Evolutionary conservation across 352 stramenopile species (phyloP).

Genomic region (Aphanomyces stellatus): DNA sequence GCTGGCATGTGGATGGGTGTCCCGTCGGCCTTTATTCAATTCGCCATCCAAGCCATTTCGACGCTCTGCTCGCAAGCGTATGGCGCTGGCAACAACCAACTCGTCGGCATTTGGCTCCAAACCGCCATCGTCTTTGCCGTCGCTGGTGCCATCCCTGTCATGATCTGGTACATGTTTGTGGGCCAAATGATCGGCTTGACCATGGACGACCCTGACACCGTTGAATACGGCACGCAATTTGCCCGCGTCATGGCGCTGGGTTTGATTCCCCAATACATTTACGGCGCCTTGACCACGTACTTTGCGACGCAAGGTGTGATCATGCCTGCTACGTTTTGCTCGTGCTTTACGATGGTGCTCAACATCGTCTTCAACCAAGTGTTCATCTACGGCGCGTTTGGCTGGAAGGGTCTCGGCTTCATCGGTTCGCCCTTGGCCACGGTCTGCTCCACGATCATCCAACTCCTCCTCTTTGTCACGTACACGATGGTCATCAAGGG

Average conservation of each 20-base stretch:
- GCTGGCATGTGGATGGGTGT: conserved; percentile 43
- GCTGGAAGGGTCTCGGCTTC: conserved; percentile 30
- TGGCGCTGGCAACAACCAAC: conserved; percentile 40
- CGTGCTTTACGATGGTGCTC: conserved; percentile 30
- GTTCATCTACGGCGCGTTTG: conserved; percentile 34
- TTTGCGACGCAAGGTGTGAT: conserved; percentile 37
- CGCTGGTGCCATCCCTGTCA: conserved; percentile 31
- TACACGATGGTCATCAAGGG: conserved; percentile 43
- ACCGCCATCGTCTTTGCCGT: conserved; percentile 33
- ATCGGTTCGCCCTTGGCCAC: conserved; percentile 40
- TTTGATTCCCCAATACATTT: conserved; percentile 38
- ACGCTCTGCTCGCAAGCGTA: conserved; percentile 45
- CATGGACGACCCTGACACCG: conserved; percentile 35
- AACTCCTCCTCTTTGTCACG: conserved; percentile 34
- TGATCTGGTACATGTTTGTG: conserved; percentile 40
- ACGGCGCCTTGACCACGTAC: conserved; percentile 33
- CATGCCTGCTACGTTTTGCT: conserved; percentile 35
- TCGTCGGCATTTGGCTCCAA: conserved; percentile 46
- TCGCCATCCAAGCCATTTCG: conserved; percentile 40
- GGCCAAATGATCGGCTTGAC: conserved; percentile 34
- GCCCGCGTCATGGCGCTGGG: conserved; percentile 30
- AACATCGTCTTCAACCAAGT: conserved; percentile 38
- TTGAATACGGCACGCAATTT: conserved; percentile 32
- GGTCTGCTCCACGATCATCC: conserved; percentile 35
- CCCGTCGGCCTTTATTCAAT: conserved; percentile 38